These are phyloP conservation scores for Tylopilus sp. DNA, from an alignment of 768 basidiomycete species.

Conservation along the genomic window DNA sequence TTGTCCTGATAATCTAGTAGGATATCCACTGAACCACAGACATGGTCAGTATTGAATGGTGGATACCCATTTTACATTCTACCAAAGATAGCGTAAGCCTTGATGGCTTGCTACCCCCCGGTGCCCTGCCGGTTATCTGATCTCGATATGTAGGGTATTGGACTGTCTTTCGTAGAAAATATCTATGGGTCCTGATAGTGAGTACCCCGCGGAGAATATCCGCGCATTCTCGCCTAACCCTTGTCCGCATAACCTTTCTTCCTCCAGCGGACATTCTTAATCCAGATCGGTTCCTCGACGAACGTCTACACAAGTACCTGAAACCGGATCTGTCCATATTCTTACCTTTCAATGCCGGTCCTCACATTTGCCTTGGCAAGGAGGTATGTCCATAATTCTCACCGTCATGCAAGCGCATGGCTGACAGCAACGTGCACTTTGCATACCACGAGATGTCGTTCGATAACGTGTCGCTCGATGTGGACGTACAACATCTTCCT, in stretches of 20 bases:
- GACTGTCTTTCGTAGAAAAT: constrained; percentile 34
- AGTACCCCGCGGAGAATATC: too few species aligned
- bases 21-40: constrained; percentile 7
- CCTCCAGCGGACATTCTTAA: constrained; percentile 43
- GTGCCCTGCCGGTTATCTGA: neutral
- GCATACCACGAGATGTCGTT: neutral
- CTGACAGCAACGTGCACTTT: neutral
- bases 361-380: constrained; percentile 59
- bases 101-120: neutral
- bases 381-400: constrained; percentile 26
- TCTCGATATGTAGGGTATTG: neutral
- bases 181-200: constrained; percentile 38
- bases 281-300: constrained; percentile 64
- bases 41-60: constrained; percentile 20
- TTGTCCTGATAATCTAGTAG: constrained; percentile 11
- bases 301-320: constrained; percentile 51
- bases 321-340: constrained; percentile 65
- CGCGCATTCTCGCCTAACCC: too few species aligned
- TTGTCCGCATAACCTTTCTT: neutral
- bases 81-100: constrained; percentile 29
- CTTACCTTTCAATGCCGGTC: constrained; percentile 65
- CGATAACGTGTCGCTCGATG: too few species aligned
- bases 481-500: neutral
- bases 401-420: neutral
- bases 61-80: constrained; percentile 55